Percentiles rank a stretch among this genome's conserved stretches.
These are phyloP conservation scores for Pleurozium schreberi DNA, from an alignment of 225 moss, liverwort and hornwort genomes.

Conservation along the genomic window DNA sequence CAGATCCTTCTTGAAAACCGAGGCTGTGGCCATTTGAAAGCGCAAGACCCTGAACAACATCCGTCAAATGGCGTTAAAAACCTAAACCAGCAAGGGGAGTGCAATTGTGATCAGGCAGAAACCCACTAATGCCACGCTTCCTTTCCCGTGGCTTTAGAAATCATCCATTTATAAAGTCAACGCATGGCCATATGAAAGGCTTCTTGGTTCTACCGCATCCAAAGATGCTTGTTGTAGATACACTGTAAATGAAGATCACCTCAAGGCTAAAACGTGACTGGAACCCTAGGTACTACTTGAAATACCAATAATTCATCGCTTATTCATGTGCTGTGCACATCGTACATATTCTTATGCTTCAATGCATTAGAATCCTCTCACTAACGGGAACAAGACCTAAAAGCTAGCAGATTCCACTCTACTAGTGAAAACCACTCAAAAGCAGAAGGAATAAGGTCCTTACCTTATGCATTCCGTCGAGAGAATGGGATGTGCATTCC, in stretches of 20 bases:
- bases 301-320: background rate
- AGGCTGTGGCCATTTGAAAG: background rate
- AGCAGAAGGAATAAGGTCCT: background rate
- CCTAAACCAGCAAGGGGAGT: background rate
- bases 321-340: no score
- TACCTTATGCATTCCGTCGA: background rate
- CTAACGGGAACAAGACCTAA: background rate
- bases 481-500: background rate
- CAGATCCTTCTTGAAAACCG: background rate
- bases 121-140: background rate
- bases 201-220: background rate
- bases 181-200: background rate
- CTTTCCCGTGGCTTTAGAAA: background rate
- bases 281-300: background rate
- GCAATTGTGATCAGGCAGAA: no score
- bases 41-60: background rate
- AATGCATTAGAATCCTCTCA: background rate
- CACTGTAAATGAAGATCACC: background rate
- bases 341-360: no score
- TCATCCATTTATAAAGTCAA: background rate
- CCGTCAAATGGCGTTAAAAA: background rate
- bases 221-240: no score
- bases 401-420: background rate
- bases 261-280: background rate
- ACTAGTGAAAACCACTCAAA: background rate